A percentile compares a stretch with the other conserved stretches of the same genome.
These are phyloP conservation scores for Taiozyma sp. DNA, from an alignment of 1,139 yeast genomes.

Conservation along the genomic window DNA sequence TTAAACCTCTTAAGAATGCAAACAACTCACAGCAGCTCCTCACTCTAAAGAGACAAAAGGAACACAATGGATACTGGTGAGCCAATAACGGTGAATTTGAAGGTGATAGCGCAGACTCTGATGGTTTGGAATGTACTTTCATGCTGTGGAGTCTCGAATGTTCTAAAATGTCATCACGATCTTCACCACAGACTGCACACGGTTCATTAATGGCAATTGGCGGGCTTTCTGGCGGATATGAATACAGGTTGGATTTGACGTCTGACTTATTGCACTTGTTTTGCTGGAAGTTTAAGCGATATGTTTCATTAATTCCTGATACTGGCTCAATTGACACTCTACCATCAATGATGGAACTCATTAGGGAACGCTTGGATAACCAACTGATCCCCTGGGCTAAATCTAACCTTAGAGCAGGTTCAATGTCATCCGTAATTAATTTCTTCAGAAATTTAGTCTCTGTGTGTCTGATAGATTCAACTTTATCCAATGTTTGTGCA, in stretches of 20 bases:
- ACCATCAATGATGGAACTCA: no score
- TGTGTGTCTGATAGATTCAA: no score
- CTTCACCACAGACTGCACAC: slow-evolving; percentile 82
- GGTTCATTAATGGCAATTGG: slow-evolving; percentile 74
- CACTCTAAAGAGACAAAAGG: slow-evolving; percentile 71
- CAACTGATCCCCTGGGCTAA: no score
- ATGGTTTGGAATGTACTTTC: slow-evolving; percentile 34
- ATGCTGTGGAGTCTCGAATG: slow-evolving; percentile 74
- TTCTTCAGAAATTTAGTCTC: no score
- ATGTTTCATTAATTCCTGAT: slow-evolving; percentile 22
- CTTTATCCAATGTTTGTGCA: no score
- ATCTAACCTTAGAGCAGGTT: no score
- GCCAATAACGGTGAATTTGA: slow-evolving; percentile 16
- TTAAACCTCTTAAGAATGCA: slow-evolving; percentile 63
- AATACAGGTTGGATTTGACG: slow-evolving; percentile 29
- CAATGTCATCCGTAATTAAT: no score
- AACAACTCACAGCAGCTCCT: slow-evolving; percentile 77
- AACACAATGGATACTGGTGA: slow-evolving; percentile 68
- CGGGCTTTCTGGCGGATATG: slow-evolving; percentile 38
- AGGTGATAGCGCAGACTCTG: slow-evolving; percentile 10
- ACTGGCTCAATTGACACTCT: no score
- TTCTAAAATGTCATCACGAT: slow-evolving; percentile 59
- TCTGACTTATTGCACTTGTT: slow-evolving; percentile 10
- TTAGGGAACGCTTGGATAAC: no score
- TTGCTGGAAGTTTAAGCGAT: slow-evolving; percentile 26